Percentiles rank a stretch among this genome's conserved stretches.
phyloP scores from a whole-genome alignment of 768 basidiomycete genomes.

The Lentinula boryana region DNA sequence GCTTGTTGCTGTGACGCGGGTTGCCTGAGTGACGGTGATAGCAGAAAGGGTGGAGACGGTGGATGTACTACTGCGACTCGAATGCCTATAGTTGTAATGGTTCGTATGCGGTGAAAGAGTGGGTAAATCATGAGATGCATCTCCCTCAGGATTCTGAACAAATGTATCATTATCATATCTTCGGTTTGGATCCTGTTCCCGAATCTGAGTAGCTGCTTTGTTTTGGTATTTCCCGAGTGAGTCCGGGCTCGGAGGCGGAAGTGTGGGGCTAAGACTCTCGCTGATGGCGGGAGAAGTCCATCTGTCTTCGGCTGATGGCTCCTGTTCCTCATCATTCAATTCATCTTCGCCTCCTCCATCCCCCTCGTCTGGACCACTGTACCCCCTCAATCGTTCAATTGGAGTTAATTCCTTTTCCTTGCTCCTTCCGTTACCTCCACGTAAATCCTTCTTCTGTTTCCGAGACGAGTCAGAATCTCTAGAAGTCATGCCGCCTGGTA shows the following conservation, averaged over 20 bases:
- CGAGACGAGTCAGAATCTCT: conserved; percentile 29
- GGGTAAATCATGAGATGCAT: conserved; percentile 12
- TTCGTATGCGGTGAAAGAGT: conserved; percentile 7
- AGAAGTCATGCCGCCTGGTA: not conserved
- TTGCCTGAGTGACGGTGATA: conserved; percentile 32
- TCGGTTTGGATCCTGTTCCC: not conserved
- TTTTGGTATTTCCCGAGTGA: not conserved
- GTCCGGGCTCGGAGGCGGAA: conserved; percentile 16
- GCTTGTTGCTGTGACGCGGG: conserved; percentile 19
- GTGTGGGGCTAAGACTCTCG: conserved; percentile 20
- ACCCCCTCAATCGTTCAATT: conserved; percentile 13
- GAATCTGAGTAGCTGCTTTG: not conserved
- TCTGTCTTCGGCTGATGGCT: not conserved
- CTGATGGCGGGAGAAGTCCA: conserved; percentile 17
- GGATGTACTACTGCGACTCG: conserved; percentile 39
- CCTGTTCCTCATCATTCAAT: conserved; percentile 14
- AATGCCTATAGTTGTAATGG: conserved; percentile 25
- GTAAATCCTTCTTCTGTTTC: not conserved
- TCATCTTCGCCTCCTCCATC: conserved; percentile 8
- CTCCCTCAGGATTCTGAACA: conserved; percentile 6
- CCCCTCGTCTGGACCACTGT: not conserved
- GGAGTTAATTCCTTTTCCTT: conserved; percentile 12
- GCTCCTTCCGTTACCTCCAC: conserved; percentile 1
- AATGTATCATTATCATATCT: not conserved
- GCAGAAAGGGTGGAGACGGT: conserved; percentile 40